phyloP scores from a whole-genome alignment of 805 yeast genomes.

The Blastobotrys terrestris region DNA sequence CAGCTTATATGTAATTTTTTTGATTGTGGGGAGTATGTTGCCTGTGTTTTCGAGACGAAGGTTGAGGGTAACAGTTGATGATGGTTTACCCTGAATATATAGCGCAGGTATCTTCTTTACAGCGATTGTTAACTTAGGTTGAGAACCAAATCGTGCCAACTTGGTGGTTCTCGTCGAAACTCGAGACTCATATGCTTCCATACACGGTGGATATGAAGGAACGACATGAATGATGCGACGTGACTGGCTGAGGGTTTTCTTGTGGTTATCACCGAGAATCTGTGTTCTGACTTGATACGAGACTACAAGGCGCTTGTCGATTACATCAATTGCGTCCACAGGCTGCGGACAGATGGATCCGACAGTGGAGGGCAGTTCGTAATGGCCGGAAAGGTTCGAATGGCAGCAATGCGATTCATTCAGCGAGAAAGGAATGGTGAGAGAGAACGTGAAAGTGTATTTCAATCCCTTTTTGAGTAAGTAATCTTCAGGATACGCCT shows the following conservation, averaged over 20 bases:
- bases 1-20: not conserved
- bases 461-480: constrained; percentile 9
- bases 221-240: not conserved
- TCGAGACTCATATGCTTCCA: not conserved
- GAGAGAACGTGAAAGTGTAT: constrained; percentile 13
- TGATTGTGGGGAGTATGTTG: not conserved
- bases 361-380: not conserved
- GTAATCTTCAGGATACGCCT: constrained; percentile 10
- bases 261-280: not conserved
- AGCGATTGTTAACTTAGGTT: not conserved
- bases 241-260: not conserved
- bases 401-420: constrained; percentile 5
- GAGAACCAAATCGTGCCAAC: not conserved
- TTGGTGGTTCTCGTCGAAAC: not conserved
- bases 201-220: not conserved
- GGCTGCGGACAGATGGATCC: not conserved
- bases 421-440: constrained; percentile 9
- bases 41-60: not conserved
- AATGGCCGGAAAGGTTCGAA: not conserved
- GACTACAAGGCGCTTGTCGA: not conserved
- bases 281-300: not conserved
- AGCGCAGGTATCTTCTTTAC: not conserved
- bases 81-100: not conserved
- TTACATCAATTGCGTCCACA: not conserved
- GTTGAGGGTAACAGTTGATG: not conserved